Evolutionary conservation across 23 red algal species (phyloP), one percentile per base, ranked within the genome.

Genomic region (Gracilaria domingensis): DNA sequence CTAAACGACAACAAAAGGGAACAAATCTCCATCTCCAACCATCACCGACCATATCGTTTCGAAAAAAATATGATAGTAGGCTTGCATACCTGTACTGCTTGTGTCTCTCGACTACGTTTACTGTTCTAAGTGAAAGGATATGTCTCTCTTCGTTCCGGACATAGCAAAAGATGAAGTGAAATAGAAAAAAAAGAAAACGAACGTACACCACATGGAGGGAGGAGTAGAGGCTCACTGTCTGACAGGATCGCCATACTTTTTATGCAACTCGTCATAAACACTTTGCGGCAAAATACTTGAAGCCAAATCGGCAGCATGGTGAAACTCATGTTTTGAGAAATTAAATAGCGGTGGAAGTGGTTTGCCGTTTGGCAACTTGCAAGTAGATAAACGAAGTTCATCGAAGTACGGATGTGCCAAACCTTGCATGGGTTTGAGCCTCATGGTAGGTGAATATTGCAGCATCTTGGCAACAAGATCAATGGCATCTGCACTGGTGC

Each of bases 361-460:
- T 35, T 94, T 95, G 49, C 93, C 89, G 55, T 94, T 88, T 21
- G 93, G 90, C 60, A 98, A 73, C 32, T 70, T 72, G 47, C 74
- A 91, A 4, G 74, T 92, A 33, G 57, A 30, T 23, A 66, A 61
- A 26, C 97, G 94, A 16, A 98, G 82, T 64, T 95, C 93, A 75
- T 98, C 97, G 85, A 98, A 98, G 76, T 94, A 98, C 33, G 97
- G 66, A 44, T 98, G 97, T 69, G 93, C 89, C 40, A 98, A 81
- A 40, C 75, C 90, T 53, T 95, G 81, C 87, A 95, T 93, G 37
- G 97, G 93, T 42, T 85, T 87, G 8, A 94, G 33, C 64, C 97
- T 88, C 72, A 59, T 90, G 36, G 84, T 57, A 20, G 97, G 97
- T 17, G 93, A 86, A 84, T 98, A 98, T 29, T 87, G 80, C 61